Evolutionary conservation across 148 eudicot species (phyloP).

Genomic region (Amaranthus cruentus): DNA sequence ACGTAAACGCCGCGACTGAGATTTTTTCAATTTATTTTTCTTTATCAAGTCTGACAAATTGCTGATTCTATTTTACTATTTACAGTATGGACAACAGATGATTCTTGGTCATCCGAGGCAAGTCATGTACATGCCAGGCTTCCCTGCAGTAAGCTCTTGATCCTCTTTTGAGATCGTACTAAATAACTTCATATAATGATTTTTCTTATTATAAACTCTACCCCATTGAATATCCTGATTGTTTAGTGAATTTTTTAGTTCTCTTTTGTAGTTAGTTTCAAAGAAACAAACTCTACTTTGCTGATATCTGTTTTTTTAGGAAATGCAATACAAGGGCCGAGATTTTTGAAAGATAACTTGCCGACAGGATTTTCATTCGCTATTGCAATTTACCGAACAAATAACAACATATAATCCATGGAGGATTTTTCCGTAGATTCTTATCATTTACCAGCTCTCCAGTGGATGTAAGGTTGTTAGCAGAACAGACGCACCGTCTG

Average conservation of each 20-base stretch:
- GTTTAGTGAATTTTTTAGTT: not conserved
- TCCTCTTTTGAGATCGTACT: not conserved
- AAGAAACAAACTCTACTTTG: not conserved
- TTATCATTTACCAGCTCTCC: constrained; percentile 10
- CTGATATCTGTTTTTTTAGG: constrained; percentile 32
- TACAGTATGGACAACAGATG: constrained; percentile 95
- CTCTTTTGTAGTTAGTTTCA: not conserved
- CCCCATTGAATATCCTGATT: not conserved
- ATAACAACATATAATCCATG: constrained; percentile 15
- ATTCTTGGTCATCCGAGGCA: constrained; percentile 82
- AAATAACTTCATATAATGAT: not conserved
- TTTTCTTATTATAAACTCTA: not conserved
- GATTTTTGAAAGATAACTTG: constrained; percentile 38
- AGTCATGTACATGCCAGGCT: constrained; percentile 82
- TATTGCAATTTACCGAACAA: constrained; percentile 10
- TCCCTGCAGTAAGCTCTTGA: constrained; percentile 63
- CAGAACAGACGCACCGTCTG: constrained; percentile 1
- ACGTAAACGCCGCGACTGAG: too few relatives aligned
- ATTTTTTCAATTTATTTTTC: too few relatives aligned
- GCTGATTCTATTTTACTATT: constrained; percentile 6
- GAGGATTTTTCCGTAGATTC: constrained; percentile 6
- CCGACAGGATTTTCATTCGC: constrained; percentile 13
- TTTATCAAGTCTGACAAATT: not conserved
- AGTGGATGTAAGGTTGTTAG: constrained; percentile 7
- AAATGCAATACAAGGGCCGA: constrained; percentile 66